A percentile compares a stretch with the other conserved stretches of the same genome.
Conservation (phyloP, 306 rosid genomes). For the Calophaca sinica region DNA sequence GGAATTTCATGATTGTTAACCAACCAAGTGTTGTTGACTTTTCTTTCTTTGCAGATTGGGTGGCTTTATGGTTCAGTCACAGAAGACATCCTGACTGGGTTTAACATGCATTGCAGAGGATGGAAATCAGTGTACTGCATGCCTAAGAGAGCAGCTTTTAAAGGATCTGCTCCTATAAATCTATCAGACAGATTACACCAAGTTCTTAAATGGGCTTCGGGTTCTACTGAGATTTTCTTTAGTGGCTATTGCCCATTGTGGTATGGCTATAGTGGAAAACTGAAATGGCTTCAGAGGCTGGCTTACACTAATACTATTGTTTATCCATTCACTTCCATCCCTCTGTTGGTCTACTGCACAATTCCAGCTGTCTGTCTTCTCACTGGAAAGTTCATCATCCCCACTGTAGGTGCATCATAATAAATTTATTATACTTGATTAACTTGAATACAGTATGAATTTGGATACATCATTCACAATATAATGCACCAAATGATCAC, state of each 20-base stretch:
- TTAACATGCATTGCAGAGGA: conserved; percentile 98
- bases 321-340: conserved; percentile 92
- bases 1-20: conserved; percentile 27
- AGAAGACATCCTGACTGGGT: conserved; percentile 91
- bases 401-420: conserved; percentile 69
- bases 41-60: conserved; percentile 73
- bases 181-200: conserved; percentile 87
- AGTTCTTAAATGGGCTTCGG: conserved; percentile 86
- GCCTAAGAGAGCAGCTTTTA: conserved; percentile 88
- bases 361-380: conserved; percentile 92
- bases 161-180: conserved; percentile 94
- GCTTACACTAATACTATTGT: conserved; percentile 79
- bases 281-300: conserved; percentile 85
- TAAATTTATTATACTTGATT: conserved; percentile 14
- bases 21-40: conserved; percentile 30
- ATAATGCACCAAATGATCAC: conserved; percentile 2
- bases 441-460: conserved; percentile 23
- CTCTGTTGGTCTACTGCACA: conserved; percentile 80
- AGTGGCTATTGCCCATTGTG: conserved; percentile 94
- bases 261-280: conserved; percentile 90
- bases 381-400: conserved; percentile 94
- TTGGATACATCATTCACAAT: not conserved
- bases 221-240: conserved; percentile 87
- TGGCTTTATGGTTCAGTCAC: conserved; percentile 98
- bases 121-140: conserved; percentile 97